Evolutionary conservation across 352 stramenopile species (phyloP).

Genomic region (Thalassiosira delicatula): DNA sequence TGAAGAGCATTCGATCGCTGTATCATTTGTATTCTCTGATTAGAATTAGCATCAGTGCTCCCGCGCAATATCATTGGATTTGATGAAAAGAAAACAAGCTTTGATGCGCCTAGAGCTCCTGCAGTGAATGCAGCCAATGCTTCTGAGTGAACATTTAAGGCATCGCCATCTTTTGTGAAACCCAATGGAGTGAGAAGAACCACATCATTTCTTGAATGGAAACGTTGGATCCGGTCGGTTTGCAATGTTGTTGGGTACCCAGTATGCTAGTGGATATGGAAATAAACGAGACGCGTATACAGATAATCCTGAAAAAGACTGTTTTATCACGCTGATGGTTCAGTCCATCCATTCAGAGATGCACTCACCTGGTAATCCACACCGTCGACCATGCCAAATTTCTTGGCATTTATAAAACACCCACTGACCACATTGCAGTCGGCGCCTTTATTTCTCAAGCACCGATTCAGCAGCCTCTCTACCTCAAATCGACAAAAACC

Average conservation of each 20-base stretch:
- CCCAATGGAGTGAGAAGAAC: constrained; percentile 94
- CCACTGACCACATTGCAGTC: constrained; percentile 91
- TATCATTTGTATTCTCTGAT: constrained; percentile 71
- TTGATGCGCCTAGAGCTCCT: constrained; percentile 74
- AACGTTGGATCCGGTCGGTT: constrained; percentile 87
- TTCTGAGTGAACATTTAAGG: constrained; percentile 85
- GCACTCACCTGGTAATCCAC: constrained; percentile 68
- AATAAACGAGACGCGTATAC: no score
- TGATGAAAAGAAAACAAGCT: constrained; percentile 84
- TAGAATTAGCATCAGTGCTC: constrained; percentile 51
- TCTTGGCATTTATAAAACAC: constrained; percentile 92
- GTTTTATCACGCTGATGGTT: no score
- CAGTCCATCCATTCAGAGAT: neutral
- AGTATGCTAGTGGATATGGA: constrained; percentile 83
- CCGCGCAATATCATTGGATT: constrained; percentile 67
- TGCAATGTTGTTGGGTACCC: constrained; percentile 92
- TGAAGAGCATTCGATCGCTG: constrained; percentile 53
- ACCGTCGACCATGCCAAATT: constrained; percentile 71
- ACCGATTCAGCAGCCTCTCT: constrained; percentile 81
- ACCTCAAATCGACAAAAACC: constrained; percentile 85
- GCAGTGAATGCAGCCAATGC: constrained; percentile 80
- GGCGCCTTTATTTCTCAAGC: constrained; percentile 63
- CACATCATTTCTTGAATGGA: constrained; percentile 91
- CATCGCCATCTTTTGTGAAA: constrained; percentile 91
- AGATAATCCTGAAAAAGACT: no score